Evolutionary conservation across 768 basidiomycete species (phyloP), one percentile per base, ranked within the genome.

Genomic region (Phaeotremella fagi): DNA sequence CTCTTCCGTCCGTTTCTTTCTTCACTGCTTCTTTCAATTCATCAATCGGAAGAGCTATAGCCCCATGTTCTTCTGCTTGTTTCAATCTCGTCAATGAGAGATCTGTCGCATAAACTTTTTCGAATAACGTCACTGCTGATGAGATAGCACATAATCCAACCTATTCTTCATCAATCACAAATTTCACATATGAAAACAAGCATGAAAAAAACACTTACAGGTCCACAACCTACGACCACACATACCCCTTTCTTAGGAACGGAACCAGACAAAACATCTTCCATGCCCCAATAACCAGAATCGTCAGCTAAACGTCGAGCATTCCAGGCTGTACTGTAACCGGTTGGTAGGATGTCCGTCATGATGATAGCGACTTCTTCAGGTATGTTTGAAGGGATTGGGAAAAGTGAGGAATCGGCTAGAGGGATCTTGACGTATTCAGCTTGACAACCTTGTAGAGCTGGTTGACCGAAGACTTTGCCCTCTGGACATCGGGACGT

Each of bases 211-310:
- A 50, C n/a, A 52, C 63, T 58, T 24, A 76, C 75, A 4, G 75
- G 75, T 38, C 74, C 74, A 59, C 71, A 75, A 3, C 75, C 75
- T 28, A 76, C 62, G 14, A 76, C 73, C 16, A 73, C 68, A 23
- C 61, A 62, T 3, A 68, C 68, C 2, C 57, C 64, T 16, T 52
- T 48, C 46, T 59, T 59, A 35, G 22, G 20, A 2, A 23, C 35
- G 23, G 41, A 50, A 16, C 54, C 59, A 26, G 46, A 48, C 38
- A 41, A 41, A 22, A 41, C 12, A 41, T 41, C 38, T 20, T 41
- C 38, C 38, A 41, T 41, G 15, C 58, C 35, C 48, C 57, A 52
- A 14, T 52, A 55, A 31, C 47, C 38, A 18, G 57, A 57, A 38
- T 68, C 66, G 38, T 67, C 61, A 45, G 68, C 45, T 26, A 72